phyloP scores from a whole-genome alignment of 179 eudicot species.

The Spergularia azorica region DNA sequence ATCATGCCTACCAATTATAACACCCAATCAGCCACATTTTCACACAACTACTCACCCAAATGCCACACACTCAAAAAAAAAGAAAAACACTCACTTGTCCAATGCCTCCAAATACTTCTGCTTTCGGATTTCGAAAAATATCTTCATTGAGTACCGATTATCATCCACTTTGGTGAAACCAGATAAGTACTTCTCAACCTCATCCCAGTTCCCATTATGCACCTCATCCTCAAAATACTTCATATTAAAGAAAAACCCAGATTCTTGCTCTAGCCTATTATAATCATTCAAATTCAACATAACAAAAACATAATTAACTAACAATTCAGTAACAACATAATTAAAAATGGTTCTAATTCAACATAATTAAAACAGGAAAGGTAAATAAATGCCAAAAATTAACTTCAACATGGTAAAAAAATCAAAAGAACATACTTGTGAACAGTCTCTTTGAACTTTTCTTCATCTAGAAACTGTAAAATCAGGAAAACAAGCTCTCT shows the following conservation, averaged over 20 bases:
- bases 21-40: conserved; percentile 26
- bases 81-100: conserved; percentile 66
- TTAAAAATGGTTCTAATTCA: conserved; percentile 1
- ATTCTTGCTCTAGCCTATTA: conserved; percentile 87
- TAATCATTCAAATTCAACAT: conserved; percentile 6
- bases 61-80: conserved; percentile 1
- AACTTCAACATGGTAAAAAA: background rate
- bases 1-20: conserved; percentile 56
- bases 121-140: conserved; percentile 93
- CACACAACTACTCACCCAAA: background rate
- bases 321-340: conserved; percentile 1
- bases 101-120: conserved; percentile 96
- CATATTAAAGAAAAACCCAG: conserved; percentile 97
- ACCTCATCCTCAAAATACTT: conserved; percentile 95
- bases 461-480: conserved; percentile 95
- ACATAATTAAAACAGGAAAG: background rate
- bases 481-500: conserved; percentile 97
- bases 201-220: conserved; percentile 93
- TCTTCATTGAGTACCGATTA: conserved; percentile 96
- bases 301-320: background rate
- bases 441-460: conserved; percentile 92
- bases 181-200: conserved; percentile 86
- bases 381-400: background rate
- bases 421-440: conserved; percentile 67
- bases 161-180: conserved; percentile 98